A percentile compares a stretch with the other conserved stretches of the same genome.
phyloP scores from a whole-genome alignment of 176 grass and related monocot species.

The Cenchrus americanus region DNA sequence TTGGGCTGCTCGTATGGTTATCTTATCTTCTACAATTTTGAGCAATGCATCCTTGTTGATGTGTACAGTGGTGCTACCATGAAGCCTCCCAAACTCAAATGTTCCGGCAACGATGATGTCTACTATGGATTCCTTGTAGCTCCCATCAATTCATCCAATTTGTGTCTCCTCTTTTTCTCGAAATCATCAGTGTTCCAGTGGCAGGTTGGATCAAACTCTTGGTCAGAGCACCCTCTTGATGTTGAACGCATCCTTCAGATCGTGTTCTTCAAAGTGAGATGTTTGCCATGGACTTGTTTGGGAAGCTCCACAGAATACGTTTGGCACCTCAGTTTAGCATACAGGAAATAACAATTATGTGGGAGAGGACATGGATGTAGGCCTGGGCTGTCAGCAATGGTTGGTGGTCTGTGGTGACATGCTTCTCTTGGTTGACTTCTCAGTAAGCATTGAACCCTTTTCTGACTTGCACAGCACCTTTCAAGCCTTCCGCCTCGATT shows the following conservation, averaged over 20 bases:
- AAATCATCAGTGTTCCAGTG: slow-evolving; percentile 43
- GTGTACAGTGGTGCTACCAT: slow-evolving; percentile 49
- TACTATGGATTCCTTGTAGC: slow-evolving; percentile 49
- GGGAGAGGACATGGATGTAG: slow-evolving; percentile 20
- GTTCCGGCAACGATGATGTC: neutral
- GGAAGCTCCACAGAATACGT: slow-evolving; percentile 37
- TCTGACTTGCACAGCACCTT: slow-evolving; percentile 20
- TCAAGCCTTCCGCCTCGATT: slow-evolving; percentile 40
- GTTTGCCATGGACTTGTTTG: slow-evolving; percentile 44
- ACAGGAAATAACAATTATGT: slow-evolving; percentile 36
- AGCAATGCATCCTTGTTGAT: slow-evolving; percentile 51
- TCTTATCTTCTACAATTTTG: slow-evolving; percentile 44
- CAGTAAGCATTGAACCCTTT: neutral
- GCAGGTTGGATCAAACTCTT: slow-evolving; percentile 45
- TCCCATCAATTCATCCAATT: slow-evolving; percentile 53
- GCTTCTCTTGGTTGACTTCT: slow-evolving; percentile 16
- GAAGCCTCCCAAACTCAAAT: slow-evolving; percentile 39
- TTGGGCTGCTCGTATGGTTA: slow-evolving; percentile 58
- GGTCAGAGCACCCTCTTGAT: slow-evolving; percentile 23
- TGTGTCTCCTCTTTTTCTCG: slow-evolving; percentile 40
- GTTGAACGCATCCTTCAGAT: slow-evolving; percentile 22
- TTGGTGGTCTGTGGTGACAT: neutral
- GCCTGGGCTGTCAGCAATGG: slow-evolving; percentile 3
- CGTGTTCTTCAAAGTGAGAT: slow-evolving; percentile 49
- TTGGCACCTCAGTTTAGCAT: slow-evolving; percentile 38